phyloP scores from a whole-genome alignment of 73 alveolate genomes.

The Urostyla sp. region DNA sequence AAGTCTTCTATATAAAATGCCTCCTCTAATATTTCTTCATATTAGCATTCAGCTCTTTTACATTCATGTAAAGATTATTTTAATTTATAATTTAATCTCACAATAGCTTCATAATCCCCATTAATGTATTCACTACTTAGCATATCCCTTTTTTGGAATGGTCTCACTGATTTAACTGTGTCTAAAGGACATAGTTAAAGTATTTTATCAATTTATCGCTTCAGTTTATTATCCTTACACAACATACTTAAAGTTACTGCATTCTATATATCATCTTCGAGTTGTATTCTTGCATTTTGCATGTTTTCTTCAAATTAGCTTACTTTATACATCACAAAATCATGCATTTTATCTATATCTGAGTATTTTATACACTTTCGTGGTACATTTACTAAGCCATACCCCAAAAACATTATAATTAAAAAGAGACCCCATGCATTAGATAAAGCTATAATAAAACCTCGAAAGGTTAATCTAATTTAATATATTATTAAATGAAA shows the following conservation, averaged over 20 bases:
- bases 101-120: conserved; percentile 6
- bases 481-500: background rate
- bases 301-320: conserved; percentile 21
- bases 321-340: conserved; percentile 18
- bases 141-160: background rate
- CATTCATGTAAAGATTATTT: conserved; percentile 8
- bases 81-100: background rate
- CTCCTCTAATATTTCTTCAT: conserved; percentile 19
- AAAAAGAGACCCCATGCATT: conserved; percentile 72
- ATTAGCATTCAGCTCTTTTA: conserved; percentile 20
- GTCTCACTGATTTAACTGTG: background rate
- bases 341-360: conserved; percentile 1
- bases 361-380: conserved; percentile 39
- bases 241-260: background rate
- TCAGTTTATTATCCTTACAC: background rate
- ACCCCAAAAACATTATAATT: conserved; percentile 63
- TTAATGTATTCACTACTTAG: conserved; percentile 1
- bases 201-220: conserved; percentile 14
- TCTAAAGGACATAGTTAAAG: conserved; percentile 35
- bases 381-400: conserved; percentile 66
- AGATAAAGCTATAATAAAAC: conserved; percentile 47
- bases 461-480: conserved; percentile 16
- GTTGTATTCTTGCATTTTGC: conserved; percentile 26
- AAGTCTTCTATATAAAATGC: conserved; percentile 38
- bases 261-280: conserved; percentile 28